These are phyloP conservation scores for Hypsizygus marmoreus DNA, from an alignment of 768 basidiomycete species.

Conservation along the genomic window DNA sequence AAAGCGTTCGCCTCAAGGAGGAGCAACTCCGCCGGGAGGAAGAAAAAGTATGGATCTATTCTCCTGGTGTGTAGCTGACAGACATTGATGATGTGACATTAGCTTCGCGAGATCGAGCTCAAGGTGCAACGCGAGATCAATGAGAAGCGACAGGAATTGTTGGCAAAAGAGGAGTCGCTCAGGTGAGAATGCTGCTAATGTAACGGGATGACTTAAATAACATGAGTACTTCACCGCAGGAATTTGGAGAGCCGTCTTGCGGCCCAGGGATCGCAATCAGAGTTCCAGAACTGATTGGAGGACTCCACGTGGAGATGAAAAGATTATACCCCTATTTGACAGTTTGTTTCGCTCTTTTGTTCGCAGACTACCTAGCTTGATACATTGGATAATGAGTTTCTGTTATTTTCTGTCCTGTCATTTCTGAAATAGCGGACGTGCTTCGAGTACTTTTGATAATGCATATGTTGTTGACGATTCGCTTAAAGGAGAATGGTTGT, in stretches of 20 bases:
- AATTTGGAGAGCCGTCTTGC: slow-evolving; percentile 90
- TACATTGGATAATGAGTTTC: slow-evolving; percentile 34
- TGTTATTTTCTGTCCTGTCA: slow-evolving; percentile 33
- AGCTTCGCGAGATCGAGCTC: slow-evolving; percentile 97
- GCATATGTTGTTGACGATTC: no score
- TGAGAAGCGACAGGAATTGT: slow-evolving; percentile 93
- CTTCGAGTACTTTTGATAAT: slow-evolving; percentile 21
- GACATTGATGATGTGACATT: slow-evolving; percentile 14
- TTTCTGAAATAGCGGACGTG: slow-evolving; percentile 28
- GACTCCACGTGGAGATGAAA: slow-evolving; percentile 5
- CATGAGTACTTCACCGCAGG: slow-evolving; percentile 38
- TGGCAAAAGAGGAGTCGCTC: slow-evolving; percentile 95
- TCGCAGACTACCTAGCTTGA: slow-evolving; percentile 18
- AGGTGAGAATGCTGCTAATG: slow-evolving; percentile 46
- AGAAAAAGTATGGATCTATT: slow-evolving; percentile 67
- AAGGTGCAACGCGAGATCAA: slow-evolving; percentile 98
- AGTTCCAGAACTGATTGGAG: slow-evolving; percentile 65
- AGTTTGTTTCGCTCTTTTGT: slow-evolving; percentile 18
- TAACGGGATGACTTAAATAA: slow-evolving; percentile 1
- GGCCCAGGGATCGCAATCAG: slow-evolving; percentile 81
- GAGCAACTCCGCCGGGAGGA: slow-evolving; percentile 97
- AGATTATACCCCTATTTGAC: slow-evolving; percentile 21
- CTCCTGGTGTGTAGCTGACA: not conserved
- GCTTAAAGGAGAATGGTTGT: no score
- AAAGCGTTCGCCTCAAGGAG: slow-evolving; percentile 97